phyloP scores from a whole-genome alignment of 2,329 filamentous ascomycete genomes.

The Fusarium heterosporum region DNA sequence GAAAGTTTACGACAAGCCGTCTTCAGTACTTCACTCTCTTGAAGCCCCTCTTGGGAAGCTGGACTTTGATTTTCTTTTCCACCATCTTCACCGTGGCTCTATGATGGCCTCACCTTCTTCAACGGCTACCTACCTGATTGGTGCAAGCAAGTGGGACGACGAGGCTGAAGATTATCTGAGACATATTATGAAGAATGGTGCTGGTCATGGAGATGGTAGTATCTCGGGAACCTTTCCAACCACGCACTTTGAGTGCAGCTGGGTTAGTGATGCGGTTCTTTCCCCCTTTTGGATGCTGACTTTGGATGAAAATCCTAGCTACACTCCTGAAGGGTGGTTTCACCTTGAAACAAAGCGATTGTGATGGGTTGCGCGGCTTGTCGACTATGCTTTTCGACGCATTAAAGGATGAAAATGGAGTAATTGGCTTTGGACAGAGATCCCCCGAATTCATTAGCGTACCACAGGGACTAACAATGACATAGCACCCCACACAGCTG shows the following conservation, averaged over 20 bases:
- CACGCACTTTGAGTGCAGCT: slow-evolving; percentile 10
- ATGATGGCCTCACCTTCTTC: slow-evolving; percentile 10
- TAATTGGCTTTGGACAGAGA: slow-evolving; percentile 5
- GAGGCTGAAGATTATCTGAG: background rate
- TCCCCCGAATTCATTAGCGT: fast-evolving
- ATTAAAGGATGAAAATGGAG: background rate
- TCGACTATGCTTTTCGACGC: fast-evolving
- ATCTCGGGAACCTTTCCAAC: background rate
- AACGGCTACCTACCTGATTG: background rate
- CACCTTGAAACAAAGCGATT: background rate
- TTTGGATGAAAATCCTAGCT: background rate
- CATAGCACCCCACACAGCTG: background rate
- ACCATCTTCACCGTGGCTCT: background rate
- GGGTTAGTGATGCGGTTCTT: background rate
- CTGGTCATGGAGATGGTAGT: slow-evolving; percentile 1
- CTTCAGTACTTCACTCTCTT: background rate
- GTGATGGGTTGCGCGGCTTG: background rate
- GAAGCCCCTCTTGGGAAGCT: background rate
- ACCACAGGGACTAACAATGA: fast-evolving
- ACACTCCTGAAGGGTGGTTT: background rate
- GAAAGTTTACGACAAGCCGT: background rate
- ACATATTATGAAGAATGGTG: background rate
- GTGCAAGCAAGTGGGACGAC: background rate
- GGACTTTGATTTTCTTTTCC: background rate
- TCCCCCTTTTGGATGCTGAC: background rate